Conservation (phyloP, 2,329 filamentous ascomycete genomes). For the Zasmidium angulare region DNA sequence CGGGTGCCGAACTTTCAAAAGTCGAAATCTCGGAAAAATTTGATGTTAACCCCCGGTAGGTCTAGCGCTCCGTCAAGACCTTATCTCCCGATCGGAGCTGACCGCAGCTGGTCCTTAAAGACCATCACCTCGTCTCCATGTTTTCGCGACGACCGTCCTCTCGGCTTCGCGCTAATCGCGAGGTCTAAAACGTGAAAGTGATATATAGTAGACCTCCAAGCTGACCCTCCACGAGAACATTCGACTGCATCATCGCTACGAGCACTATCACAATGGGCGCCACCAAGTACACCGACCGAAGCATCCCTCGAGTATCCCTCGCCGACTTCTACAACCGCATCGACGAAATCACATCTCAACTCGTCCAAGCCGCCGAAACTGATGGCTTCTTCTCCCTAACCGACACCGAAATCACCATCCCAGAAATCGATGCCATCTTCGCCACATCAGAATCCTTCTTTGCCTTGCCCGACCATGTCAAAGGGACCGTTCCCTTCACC, state of each 20-base stretch:
- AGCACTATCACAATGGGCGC: conserved; percentile 12
- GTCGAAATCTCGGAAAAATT: too few relatives aligned
- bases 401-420: conserved; percentile 54
- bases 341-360: conserved; percentile 53
- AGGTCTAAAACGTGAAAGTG: neutral
- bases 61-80: too few relatives aligned
- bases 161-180: neutral
- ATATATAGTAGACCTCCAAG: neutral
- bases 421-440: conserved; percentile 56
- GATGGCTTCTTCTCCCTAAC: conserved; percentile 61
- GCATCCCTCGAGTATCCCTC: conserved; percentile 56
- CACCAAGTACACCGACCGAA: conserved; percentile 43
- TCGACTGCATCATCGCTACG: neutral
- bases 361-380: conserved; percentile 57
- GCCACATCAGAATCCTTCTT: conserved; percentile 55
- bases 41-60: too few relatives aligned
- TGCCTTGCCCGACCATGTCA: conserved; percentile 51
- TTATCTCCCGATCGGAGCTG: neutral
- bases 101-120: neutral
- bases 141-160: neutral
- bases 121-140: neutral
- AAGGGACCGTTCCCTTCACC: conserved; percentile 56
- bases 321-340: conserved; percentile 54
- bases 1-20: too few relatives aligned
- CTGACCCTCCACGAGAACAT: neutral